These are phyloP conservation scores for Trichoderma brevicompactum DNA, from an alignment of 2,329 filamentous ascomycete species.

Conservation along the genomic window DNA sequence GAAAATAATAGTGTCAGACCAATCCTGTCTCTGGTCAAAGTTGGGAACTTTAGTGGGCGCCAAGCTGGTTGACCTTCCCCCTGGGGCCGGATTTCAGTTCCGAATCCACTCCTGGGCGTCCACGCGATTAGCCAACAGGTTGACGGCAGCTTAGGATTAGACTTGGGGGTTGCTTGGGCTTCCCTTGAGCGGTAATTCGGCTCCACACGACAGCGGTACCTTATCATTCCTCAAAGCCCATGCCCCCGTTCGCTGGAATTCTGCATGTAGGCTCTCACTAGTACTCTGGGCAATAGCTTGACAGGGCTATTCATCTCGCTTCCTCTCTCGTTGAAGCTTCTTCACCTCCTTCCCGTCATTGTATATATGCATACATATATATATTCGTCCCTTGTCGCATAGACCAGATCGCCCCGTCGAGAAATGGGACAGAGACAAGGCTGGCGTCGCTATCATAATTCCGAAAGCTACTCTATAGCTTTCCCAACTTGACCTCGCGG, in stretches of 20 bases:
- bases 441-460: constrained; percentile 11
- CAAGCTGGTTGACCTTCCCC: not conserved
- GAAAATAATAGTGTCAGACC: not conserved
- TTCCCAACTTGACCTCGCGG: constrained; percentile 16
- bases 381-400: not conserved
- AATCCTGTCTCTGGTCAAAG: not conserved
- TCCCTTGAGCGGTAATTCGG: not conserved
- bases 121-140: constrained; percentile 20
- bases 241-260: constrained; percentile 16
- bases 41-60: constrained; percentile 5
- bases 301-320: constrained; percentile 11
- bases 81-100: constrained; percentile 8
- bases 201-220: not conserved
- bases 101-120: constrained; percentile 21
- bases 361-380: not conserved
- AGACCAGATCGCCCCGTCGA: constrained; percentile 6
- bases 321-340: constrained; percentile 3
- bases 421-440: constrained; percentile 25
- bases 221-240: constrained; percentile 3
- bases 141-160: constrained; percentile 3
- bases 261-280: constrained; percentile 22
- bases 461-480: constrained; percentile 8
- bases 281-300: not conserved
- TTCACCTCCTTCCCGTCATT: not conserved
- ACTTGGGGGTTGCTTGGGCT: constrained; percentile 11